These are phyloP conservation scores for Astrocystis sublimbata DNA, from an alignment of 495 filamentous ascomycete species.

Conservation along the genomic window DNA sequence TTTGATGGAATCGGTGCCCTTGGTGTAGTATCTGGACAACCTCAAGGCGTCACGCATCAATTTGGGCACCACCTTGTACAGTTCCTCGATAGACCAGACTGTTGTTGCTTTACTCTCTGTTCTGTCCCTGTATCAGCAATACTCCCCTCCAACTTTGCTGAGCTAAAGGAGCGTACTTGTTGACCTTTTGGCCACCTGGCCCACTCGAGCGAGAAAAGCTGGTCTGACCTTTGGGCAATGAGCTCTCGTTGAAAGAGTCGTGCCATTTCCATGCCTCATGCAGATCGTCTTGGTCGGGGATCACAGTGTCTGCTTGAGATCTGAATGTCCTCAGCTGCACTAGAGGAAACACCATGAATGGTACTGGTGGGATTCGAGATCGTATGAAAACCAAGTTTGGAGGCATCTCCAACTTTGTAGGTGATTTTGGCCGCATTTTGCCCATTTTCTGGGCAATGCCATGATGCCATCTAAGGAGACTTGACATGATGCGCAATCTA, in stretches of 20 bases:
- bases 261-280: constrained; percentile 77
- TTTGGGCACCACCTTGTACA: constrained; percentile 65
- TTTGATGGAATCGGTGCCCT: constrained; percentile 56
- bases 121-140: constrained; percentile 48
- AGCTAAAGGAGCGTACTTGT: constrained; percentile 64
- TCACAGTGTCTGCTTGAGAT: constrained; percentile 41
- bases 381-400: neutral
- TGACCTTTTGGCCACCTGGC: constrained; percentile 93
- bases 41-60: constrained; percentile 65
- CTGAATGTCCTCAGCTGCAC: constrained; percentile 20
- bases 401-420: neutral
- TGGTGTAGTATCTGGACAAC: constrained; percentile 68
- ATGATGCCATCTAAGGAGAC: no score
- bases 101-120: constrained; percentile 91
- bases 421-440: neutral
- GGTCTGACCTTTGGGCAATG: constrained; percentile 68
- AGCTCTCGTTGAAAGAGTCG: constrained; percentile 58
- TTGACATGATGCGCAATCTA: no score
- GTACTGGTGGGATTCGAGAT: neutral
- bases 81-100: constrained; percentile 56
- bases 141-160: neutral
- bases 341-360: neutral
- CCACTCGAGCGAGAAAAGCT: constrained; percentile 86
- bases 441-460: no score
- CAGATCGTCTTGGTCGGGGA: constrained; percentile 59